A percentile compares a stretch with the other conserved stretches of the same genome.
These are phyloP conservation scores for Volvariella volvacea DNA, from an alignment of 1,284 basidiomycete species.

Conservation along the genomic window DNA sequence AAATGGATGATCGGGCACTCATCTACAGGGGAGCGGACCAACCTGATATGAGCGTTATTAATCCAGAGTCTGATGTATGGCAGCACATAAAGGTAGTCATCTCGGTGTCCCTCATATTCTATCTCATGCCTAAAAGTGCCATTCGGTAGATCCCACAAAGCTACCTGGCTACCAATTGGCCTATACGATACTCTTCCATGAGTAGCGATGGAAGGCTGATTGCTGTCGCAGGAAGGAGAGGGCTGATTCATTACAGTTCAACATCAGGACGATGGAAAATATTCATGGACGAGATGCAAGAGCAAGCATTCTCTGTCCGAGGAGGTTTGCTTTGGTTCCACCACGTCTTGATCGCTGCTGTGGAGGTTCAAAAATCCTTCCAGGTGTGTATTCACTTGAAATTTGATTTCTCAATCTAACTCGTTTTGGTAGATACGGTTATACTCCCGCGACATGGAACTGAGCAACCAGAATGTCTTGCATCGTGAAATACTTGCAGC, in stretches of 20 bases:
- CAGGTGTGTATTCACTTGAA: constrained; percentile 45
- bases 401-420: constrained; percentile 2
- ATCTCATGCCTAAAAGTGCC: no score
- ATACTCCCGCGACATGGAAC: constrained; percentile 91
- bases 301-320: constrained; percentile 82
- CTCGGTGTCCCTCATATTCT: neutral
- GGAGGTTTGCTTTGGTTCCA: constrained; percentile 97
- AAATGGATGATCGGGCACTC: constrained; percentile 90
- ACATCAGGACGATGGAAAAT: constrained; percentile 94
- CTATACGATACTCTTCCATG: constrained; percentile 88
- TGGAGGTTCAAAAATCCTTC: constrained; percentile 74
- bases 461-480: constrained; percentile 82
- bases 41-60: constrained; percentile 96
- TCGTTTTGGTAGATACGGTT: constrained; percentile 64
- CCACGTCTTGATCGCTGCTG: constrained; percentile 89
- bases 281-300: constrained; percentile 81
- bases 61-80: constrained; percentile 98
- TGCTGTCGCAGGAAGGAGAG: constrained; percentile 88
- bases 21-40: constrained; percentile 98
- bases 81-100: constrained; percentile 79
- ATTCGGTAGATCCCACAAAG: constrained; percentile 64
- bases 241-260: constrained; percentile 91
- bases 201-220: constrained; percentile 89
- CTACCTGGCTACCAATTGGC: constrained; percentile 92
- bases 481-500: constrained; percentile 77